Base-by-base conservation (phyloP, 2,329 filamentous ascomycete species). In the Phaeosphaeria sp. region DNA sequence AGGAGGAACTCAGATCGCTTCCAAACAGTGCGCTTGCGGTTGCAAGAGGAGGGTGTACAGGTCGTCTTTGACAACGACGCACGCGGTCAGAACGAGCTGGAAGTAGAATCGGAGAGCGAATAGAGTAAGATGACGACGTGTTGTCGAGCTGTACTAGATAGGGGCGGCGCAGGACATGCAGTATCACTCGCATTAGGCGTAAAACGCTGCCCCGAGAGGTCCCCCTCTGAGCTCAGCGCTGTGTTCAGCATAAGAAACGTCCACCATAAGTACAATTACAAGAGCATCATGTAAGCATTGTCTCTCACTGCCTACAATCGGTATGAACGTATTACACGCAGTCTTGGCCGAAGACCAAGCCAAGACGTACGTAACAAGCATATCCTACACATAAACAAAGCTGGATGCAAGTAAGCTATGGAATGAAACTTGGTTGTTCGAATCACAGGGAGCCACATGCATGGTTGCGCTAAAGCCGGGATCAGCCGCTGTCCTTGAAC, bases 31-130 rank as follows among this genome's bases (percentile, higher is more conserved):
- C 50, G 66, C 21, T 54, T 43, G 20, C 39, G 64, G 43, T 42
- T 75, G 51, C 62, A 65, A 49, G 63, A 72, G 11, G 57, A 68
- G 27, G 72, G 73, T 1, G 64, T 73, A 13, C 58, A 70, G 43
- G 62, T 72, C 2, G 63, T 68, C 23, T 71, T 74, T 54, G 59
- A 71, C n/a, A 59, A 62, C 25, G 60, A 54, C 10, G 52, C 23
- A n/a, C 54, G 21, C 5, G 58, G 36, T 1, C 41, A 20, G 41
- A 46, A 47, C 15, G 43, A 42, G 7, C 10, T 50, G n/a, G 46
- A 44, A 13, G 46, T 50, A 15, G 36, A 50, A 18, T 55, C 52
- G 10, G 50, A 54, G 11, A 50, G 43, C 21, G 52, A 55, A 6
- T 55, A 50, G 30, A 36, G 30, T 36, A 36, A 11, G 7, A 36